These are phyloP conservation scores for Emmonsia crescens DNA, from an alignment of 2,329 filamentous ascomycete genomes.

Conservation along the genomic window DNA sequence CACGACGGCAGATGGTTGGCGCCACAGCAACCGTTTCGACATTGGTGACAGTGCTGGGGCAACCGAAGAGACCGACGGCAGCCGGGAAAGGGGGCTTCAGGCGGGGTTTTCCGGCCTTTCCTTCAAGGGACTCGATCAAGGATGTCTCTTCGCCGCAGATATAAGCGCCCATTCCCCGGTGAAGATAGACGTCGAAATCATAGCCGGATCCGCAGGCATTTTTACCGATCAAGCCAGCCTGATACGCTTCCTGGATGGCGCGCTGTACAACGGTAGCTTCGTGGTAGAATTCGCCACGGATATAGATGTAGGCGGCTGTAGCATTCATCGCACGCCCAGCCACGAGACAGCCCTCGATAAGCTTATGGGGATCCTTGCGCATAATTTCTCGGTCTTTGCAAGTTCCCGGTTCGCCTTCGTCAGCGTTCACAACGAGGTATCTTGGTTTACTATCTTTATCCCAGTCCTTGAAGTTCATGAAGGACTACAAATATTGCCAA, in stretches of 20 bases:
- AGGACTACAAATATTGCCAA: slow-evolving; percentile 52
- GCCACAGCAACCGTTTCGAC: slow-evolving; percentile 95
- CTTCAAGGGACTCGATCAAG: slow-evolving; percentile 93
- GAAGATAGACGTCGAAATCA: slow-evolving; percentile 94
- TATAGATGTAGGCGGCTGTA: slow-evolving; percentile 97
- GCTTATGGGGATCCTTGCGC: slow-evolving; percentile 99
- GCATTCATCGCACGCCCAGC: slow-evolving; percentile 98
- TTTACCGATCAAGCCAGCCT: slow-evolving; percentile 89
- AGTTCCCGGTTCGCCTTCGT: slow-evolving; percentile 96
- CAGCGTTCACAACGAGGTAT: slow-evolving; percentile 95
- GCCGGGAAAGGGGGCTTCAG: slow-evolving; percentile 98
- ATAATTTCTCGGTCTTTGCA: slow-evolving; percentile 99
- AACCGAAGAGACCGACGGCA: slow-evolving; percentile 93
- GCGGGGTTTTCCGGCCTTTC: slow-evolving; percentile 96
- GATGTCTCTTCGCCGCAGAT: slow-evolving; percentile 98
- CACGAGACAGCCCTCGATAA: slow-evolving; percentile 91
- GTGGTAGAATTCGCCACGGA: slow-evolving; percentile 94
- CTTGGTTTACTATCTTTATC: slow-evolving; percentile 93
- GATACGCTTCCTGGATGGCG: slow-evolving; percentile 96
- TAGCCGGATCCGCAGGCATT: slow-evolving; percentile 95
- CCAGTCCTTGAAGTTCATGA: slow-evolving; percentile 99
- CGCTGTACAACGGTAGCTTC: slow-evolving; percentile 88
- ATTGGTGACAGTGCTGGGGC: slow-evolving; percentile 94
- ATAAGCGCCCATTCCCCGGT: slow-evolving; percentile 95
- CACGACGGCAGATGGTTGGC: slow-evolving; percentile 88